Evolutionary conservation across 805 yeast genomes (phyloP).

Genomic region (Starmera quercuum): DNA sequence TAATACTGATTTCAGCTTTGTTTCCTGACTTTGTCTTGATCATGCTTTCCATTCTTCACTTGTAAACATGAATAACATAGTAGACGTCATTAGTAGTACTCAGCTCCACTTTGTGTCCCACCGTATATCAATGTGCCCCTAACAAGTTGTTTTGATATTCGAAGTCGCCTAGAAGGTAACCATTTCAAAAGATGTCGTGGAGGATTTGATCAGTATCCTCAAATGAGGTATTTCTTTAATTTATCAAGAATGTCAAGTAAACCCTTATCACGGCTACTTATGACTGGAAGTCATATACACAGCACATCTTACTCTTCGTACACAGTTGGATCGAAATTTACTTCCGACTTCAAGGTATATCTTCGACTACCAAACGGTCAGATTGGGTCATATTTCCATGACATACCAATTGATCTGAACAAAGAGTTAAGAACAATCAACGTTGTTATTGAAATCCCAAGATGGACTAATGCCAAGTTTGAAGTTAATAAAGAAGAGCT

Average conservation of each 20-base stretch:
- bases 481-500: constrained; percentile 54
- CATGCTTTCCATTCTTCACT: no score
- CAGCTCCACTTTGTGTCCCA: no score
- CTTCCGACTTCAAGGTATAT: constrained; percentile 35
- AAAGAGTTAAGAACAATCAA: constrained; percentile 35
- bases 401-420: constrained; percentile 51
- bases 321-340: constrained; percentile 28
- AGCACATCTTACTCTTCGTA: neutral
- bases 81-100: no score
- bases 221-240: no score
- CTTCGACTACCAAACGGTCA: constrained; percentile 33
- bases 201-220: no score
- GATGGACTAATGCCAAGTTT: constrained; percentile 80
- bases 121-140: no score
- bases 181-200: no score
- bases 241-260: neutral
- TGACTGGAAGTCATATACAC: neutral
- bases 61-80: no score
- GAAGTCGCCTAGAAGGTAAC: no score
- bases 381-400: constrained; percentile 64
- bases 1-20: no score
- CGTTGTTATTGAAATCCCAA: constrained; percentile 71
- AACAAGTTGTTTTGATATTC: no score
- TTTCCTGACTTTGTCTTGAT: no score
- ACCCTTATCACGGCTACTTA: neutral